These are phyloP conservation scores for Epithemia pelagica DNA, from an alignment of 108 stramenopile species.

Conservation along the genomic window DNA sequence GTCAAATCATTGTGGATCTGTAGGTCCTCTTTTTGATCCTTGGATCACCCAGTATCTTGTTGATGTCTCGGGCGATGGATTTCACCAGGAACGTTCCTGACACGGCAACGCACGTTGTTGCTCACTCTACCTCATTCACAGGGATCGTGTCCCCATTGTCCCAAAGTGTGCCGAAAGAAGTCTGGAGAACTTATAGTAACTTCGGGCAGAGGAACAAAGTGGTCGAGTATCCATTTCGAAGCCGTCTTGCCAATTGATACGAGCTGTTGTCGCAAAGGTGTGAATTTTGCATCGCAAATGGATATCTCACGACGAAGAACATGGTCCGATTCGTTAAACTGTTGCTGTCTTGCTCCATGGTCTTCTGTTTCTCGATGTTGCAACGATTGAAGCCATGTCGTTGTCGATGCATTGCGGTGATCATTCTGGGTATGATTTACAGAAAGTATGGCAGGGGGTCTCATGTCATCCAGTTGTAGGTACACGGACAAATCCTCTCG, in stretches of 20 bases:
- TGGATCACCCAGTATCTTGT: too few species aligned
- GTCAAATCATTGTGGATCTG: too few species aligned
- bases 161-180: not conserved
- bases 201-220: constrained; percentile 1
- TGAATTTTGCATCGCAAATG: constrained; percentile 11
- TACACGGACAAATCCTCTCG: constrained; percentile 18
- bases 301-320: not conserved
- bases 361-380: not conserved
- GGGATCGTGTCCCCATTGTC: constrained; percentile 6
- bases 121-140: too few species aligned
- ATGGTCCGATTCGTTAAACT: not conserved
- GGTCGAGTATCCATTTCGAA: constrained; percentile 9
- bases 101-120: too few species aligned
- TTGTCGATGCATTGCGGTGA: too few species aligned
- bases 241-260: not conserved
- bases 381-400: not conserved
- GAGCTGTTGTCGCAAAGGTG: constrained; percentile 7
- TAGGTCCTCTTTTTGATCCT: too few species aligned
- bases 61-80: too few species aligned
- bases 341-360: constrained; percentile 1
- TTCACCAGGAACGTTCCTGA: too few species aligned
- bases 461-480: constrained; percentile 7
- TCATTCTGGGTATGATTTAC: not conserved
- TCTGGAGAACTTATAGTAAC: not conserved
- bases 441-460: not conserved